phyloP scores from a whole-genome alignment of 169 alveolate species.

The Plasmodium relictum region DNA sequence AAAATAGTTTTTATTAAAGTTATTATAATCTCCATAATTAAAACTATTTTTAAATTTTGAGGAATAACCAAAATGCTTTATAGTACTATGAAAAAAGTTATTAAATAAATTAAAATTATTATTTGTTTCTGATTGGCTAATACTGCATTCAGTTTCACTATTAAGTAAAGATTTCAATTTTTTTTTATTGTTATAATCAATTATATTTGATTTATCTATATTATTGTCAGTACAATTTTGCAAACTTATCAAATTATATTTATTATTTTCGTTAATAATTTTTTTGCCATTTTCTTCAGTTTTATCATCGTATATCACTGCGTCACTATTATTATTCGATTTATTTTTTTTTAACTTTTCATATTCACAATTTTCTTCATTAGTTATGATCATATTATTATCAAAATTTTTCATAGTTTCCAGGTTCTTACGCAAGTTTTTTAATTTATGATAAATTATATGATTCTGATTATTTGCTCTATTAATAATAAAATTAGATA shows the following conservation, averaged over 20 bases:
- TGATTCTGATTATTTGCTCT: constrained; percentile 81
- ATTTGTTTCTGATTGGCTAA: constrained; percentile 77
- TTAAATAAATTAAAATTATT: constrained; percentile 73
- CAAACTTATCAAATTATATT: constrained; percentile 15
- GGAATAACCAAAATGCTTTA: constrained; percentile 64
- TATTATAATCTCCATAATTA: constrained; percentile 25
- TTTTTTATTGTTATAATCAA: constrained; percentile 5
- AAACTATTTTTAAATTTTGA: constrained; percentile 18
- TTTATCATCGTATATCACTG: neutral
- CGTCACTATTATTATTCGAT: neutral
- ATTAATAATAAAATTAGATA: constrained; percentile 85
- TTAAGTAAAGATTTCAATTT: constrained; percentile 40
- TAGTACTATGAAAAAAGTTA: constrained; percentile 53
- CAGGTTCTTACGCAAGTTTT: constrained; percentile 77
- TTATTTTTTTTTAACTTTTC: too few species aligned
- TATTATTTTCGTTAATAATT: constrained; percentile 26
- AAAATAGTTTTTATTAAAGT: constrained; percentile 9
- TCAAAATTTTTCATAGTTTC: constrained; percentile 78
- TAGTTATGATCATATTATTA: neutral
- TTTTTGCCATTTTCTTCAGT: constrained; percentile 24
- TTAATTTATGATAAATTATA: constrained; percentile 76
- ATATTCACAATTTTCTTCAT: too few species aligned
- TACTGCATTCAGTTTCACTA: constrained; percentile 77
- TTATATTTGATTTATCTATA: constrained; percentile 9
- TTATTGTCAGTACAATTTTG: constrained; percentile 34